Conservation (phyloP, 441 rosid genomes). For the Biscutella laevigata region DNA sequence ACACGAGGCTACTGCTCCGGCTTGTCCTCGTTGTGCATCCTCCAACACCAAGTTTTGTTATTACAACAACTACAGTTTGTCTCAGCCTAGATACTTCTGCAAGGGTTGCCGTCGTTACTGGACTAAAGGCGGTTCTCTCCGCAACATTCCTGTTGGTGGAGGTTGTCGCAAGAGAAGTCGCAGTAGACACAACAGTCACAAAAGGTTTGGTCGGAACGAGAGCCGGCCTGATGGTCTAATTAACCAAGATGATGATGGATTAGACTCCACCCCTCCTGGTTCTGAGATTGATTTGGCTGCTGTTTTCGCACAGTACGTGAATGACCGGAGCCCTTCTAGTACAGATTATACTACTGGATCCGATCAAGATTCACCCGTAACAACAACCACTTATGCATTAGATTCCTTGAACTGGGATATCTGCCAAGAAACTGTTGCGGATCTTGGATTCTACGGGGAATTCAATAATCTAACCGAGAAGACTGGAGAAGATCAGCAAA, state of each 20-base stretch:
- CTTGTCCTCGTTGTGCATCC: constrained; percentile 86
- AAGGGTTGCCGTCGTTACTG: constrained; percentile 83
- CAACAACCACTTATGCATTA: constrained; percentile 14
- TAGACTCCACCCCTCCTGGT: constrained; percentile 4
- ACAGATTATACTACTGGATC: constrained; percentile 22
- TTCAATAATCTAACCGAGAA: constrained; percentile 11
- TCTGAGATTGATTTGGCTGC: constrained; percentile 29
- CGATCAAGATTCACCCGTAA: constrained; percentile 24
- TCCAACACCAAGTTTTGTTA: constrained; percentile 83
- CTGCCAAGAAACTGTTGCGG: constrained; percentile 20
- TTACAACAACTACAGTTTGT: constrained; percentile 86
- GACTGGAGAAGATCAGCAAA: constrained; percentile 10
- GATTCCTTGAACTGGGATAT: constrained; percentile 26
- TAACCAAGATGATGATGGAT: constrained; percentile 19
- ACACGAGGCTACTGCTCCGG: constrained; percentile 43
- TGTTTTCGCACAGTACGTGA: constrained; percentile 27
- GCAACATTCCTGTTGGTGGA: constrained; percentile 83
- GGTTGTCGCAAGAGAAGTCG: constrained; percentile 86
- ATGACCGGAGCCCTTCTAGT: constrained; percentile 24
- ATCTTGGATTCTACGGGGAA: constrained; percentile 17
- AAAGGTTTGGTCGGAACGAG: constrained; percentile 23
- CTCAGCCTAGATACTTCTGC: constrained; percentile 96
- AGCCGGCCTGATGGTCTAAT: constrained; percentile 15
- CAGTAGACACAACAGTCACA: constrained; percentile 23
- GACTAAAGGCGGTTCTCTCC: constrained; percentile 91